Base-by-base conservation (phyloP, 1,139 yeast species). In the Yamadazyma atlantica region DNA sequence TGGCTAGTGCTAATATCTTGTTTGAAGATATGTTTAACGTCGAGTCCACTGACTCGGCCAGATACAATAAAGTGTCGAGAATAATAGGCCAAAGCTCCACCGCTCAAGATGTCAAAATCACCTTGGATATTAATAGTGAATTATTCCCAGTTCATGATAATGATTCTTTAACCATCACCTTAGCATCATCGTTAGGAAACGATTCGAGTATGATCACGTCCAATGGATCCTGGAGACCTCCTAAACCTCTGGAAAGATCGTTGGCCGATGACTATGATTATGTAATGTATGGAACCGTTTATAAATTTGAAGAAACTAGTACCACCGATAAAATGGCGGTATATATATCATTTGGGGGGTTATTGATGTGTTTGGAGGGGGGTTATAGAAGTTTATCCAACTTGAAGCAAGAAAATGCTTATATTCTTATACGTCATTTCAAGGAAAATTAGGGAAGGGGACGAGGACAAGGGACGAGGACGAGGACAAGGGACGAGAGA, bases 211-310 rank as follows among this genome's bases (percentile, higher is more conserved):
- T 65, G 65, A 57, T 75, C 39, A 70, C 83, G 13, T 72, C 83
- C 33, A 79, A 80, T 47, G 83, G 87, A 26, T 81, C 88, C 13
- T 92, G 97, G 97, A 82, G 97, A 68, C 90, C 92, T 3, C 95
- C 96, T 31, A 85, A 78, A 61, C 75, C 85, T 11, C 86, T 82
- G 42, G 96, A 89, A 51, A 76, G 84, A 53, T 79, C 94, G 2
- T 73, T 92, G 56, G 96, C 97, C 43, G 97, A 92, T 58, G 97
- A 92, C 57, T 92, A 89, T 66, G 98, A 94, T 60, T 94, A 94
- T 55, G 97, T 92, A 51, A 92, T 92, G 97, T 84, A 90, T 62
- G 99, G 99, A 42, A 90, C 97, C 12, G 95, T 94, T 34, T 94
- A 94, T 73, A 89, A 92, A 62, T 92, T 94, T 58, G 97, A 92